phyloP scores from a whole-genome alignment of 108 stramenopile genomes.

The Fragilaria radians region DNA sequence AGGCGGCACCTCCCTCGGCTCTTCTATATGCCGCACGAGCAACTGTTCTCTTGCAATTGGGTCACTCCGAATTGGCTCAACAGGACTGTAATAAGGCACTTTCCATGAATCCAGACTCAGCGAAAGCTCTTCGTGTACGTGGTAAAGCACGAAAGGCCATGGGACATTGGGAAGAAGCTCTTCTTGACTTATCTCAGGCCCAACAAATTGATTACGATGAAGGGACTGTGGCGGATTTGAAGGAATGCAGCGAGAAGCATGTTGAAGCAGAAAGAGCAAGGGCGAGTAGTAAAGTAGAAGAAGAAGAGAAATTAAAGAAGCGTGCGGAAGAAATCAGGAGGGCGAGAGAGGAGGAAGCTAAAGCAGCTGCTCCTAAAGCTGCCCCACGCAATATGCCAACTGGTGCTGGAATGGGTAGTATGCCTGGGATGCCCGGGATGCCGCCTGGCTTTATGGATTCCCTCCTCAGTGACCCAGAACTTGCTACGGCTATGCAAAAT shows the following conservation, averaged over 20 bases:
- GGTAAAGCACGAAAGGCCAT: constrained; percentile 43
- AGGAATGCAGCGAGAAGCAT: constrained; percentile 58
- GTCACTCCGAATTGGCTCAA: constrained; percentile 50
- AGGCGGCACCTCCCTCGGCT: constrained; percentile 70
- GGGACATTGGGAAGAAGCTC: constrained; percentile 44
- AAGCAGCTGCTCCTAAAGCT: constrained; percentile 19
- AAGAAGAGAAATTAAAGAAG: constrained; percentile 70
- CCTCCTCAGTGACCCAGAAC: constrained; percentile 69
- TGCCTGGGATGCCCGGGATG: constrained; percentile 40
- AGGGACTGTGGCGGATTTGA: constrained; percentile 62
- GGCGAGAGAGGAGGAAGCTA: constrained; percentile 48
- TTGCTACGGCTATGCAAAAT: constrained; percentile 76
- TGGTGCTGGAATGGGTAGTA: constrained; percentile 35
- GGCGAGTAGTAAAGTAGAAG: constrained; percentile 41
- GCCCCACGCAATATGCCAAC: constrained; percentile 13
- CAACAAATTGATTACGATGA: constrained; percentile 88
- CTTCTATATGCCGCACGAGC: constrained; percentile 81
- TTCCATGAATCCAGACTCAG: constrained; percentile 77
- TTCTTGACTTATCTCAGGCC: constrained; percentile 14
- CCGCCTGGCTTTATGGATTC: constrained; percentile 59
- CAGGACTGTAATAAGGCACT: constrained; percentile 74
- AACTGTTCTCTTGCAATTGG: constrained; percentile 51
- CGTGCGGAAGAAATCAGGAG: constrained; percentile 73
- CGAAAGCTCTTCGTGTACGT: constrained; percentile 71
- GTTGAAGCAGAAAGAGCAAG: constrained; percentile 60